A percentile compares a stretch with the other conserved stretches of the same genome.
Conservation (phyloP, 331 rosid genomes). For the Quercus tomentella region DNA sequence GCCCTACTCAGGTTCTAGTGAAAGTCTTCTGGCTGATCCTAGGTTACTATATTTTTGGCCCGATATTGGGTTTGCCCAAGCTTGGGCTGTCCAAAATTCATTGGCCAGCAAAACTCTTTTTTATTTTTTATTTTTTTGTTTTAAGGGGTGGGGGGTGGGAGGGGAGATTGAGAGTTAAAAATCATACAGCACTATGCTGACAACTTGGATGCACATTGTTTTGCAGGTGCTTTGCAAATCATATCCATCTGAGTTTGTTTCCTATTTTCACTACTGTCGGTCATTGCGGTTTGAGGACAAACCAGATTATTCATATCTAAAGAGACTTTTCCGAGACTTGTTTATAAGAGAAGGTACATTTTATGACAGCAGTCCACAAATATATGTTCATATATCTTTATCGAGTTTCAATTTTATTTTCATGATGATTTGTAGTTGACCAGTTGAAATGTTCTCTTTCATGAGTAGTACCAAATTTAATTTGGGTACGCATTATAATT, state of each 20-base stretch:
- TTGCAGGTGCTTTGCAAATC: conserved; percentile 87
- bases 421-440: not conserved
- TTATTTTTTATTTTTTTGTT: too few relatives aligned
- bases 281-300: conserved; percentile 97
- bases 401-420: not conserved
- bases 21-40: not conserved
- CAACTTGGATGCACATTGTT: conserved; percentile 29
- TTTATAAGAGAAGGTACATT: conserved; percentile 85
- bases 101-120: too few relatives aligned
- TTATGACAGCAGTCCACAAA: not conserved
- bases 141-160: too few relatives aligned
- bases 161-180: not conserved
- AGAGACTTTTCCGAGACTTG: conserved; percentile 90
- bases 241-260: conserved; percentile 86
- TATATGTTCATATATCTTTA: not conserved
- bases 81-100: too few relatives aligned
- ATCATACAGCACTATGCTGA: conserved; percentile 14
- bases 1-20: not conserved
- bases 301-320: conserved; percentile 94
- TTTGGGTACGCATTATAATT: conserved; percentile 3
- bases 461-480: not conserved
- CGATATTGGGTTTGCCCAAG: not conserved
- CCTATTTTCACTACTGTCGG: conserved; percentile 95
- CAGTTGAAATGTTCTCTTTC: not conserved
- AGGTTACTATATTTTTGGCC: not conserved